Base-by-base conservation (phyloP, 2,329 filamentous ascomycete species). In the Xylaria sp. region DNA sequence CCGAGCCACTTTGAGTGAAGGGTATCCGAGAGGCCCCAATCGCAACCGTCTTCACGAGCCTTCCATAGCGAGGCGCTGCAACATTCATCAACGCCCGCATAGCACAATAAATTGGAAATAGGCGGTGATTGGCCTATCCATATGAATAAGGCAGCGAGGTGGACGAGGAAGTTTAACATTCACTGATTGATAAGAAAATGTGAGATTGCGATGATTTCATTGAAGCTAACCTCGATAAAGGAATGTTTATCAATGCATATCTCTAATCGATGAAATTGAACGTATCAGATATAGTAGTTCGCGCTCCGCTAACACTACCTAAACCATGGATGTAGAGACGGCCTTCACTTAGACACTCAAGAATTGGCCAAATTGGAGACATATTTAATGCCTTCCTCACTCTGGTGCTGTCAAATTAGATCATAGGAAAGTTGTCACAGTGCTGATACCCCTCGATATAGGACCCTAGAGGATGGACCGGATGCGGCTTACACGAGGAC, bases 21-120 rank as follows among this genome's bases (percentile, higher is more conserved):
- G 62, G 41, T 54, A 25, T 25, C 25, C 54, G 28, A 28, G 69
- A 63, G 56, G 72, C 58, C 51, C 69, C 62, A 56, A 58, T 41
- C 18, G 63, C 67, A 58, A 67, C 67, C 39, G 60, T 52, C 56
- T 64, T 73, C 65, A 75, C 23, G 61, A 75, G 73, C 67, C 72
- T 65, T 74, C 71, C 76, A 77, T 74, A 73, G 69, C 67, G 70
- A 75, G 74, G 72, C 66, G 68, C 70, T 63, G 67, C 63, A 67
- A 68, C 65, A 63, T 73, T 75, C 55, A 65, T 55, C 72, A 77
- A 69, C 68, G 52, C 65, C 70, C 59, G 66, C 77, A 79, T 79
- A 66, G 71, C 73, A 71, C 41, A 67, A 41, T 46, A 37, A 37
- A 50, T 57, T 9, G 46, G 52, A 66, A 61, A 60, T 67, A 63